Percentiles rank a stretch among this genome's conserved stretches.
Conservation (phyloP, 305 asterid genomes). For the Plantago lanceolata region DNA sequence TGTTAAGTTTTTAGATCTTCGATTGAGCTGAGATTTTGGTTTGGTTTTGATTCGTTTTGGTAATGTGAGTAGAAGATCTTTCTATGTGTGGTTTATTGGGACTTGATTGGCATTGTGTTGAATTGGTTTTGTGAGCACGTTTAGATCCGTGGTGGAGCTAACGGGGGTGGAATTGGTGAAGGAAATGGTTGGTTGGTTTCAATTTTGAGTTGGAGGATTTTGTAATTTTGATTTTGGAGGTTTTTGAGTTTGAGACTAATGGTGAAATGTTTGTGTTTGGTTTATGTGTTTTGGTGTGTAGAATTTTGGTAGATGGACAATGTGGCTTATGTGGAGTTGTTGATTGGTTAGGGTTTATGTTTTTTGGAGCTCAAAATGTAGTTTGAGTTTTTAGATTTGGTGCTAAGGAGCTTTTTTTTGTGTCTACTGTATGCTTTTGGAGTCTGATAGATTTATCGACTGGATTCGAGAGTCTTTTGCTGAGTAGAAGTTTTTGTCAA, state of each 20-base stretch:
- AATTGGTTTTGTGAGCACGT: no score
- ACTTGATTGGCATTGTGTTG: neutral
- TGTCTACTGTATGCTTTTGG: neutral
- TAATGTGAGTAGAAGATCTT: neutral
- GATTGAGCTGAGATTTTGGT: slow-evolving; percentile 10
- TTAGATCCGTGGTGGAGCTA: no score
- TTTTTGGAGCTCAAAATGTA: neutral
- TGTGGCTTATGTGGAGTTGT: slow-evolving; percentile 3
- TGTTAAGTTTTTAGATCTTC: slow-evolving; percentile 3
- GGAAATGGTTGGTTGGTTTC: no score
- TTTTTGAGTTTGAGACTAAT: neutral
- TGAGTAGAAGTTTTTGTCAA: neutral
- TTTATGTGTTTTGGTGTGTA: neutral
- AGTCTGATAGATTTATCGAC: neutral
- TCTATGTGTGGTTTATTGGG: neutral
- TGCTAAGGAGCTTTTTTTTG: neutral
- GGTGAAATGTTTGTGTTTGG: neutral
- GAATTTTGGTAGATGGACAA: neutral
- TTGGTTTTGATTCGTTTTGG: neutral
- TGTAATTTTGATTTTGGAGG: neutral
- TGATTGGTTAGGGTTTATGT: neutral
- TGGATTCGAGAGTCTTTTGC: neutral
- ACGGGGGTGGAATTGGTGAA: no score
- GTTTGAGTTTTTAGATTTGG: neutral
- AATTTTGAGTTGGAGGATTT: neutral